Conservation (phyloP, 805 yeast species). For the Spathaspora arborariae region DNA sequence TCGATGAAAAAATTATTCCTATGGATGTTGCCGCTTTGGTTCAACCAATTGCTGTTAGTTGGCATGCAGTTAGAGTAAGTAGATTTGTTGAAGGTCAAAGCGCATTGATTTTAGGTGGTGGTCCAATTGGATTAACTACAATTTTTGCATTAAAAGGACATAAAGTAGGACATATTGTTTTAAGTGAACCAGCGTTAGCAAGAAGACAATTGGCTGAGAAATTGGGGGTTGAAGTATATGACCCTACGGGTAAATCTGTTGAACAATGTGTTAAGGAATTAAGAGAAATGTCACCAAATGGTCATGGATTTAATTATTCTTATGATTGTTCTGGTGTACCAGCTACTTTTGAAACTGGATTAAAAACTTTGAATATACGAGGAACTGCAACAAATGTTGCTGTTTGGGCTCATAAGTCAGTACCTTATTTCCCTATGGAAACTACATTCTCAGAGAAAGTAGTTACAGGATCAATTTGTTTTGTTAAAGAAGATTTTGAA, state of each 20-base stretch:
- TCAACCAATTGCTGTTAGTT: slow-evolving; percentile 57
- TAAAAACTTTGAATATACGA: slow-evolving; percentile 46
- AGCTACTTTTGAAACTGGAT: slow-evolving; percentile 49
- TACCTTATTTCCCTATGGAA: slow-evolving; percentile 52
- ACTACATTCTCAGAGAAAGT: slow-evolving; percentile 52
- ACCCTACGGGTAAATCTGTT: slow-evolving; percentile 41
- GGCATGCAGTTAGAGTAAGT: slow-evolving; percentile 53
- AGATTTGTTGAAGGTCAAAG: slow-evolving; percentile 38
- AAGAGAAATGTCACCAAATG: slow-evolving; percentile 34
- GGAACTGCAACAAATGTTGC: slow-evolving; percentile 65
- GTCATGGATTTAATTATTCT: slow-evolving; percentile 45
- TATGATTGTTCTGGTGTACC: slow-evolving; percentile 56
- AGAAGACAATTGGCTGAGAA: slow-evolving; percentile 54
- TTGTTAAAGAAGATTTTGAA: slow-evolving; percentile 52
- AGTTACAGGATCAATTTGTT: slow-evolving; percentile 60
- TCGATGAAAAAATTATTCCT: slow-evolving; percentile 39
- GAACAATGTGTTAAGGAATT: slow-evolving; percentile 35
- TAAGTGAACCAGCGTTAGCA: slow-evolving; percentile 53
- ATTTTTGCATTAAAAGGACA: slow-evolving; percentile 50
- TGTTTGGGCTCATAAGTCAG: slow-evolving; percentile 54
- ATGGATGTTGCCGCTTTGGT: slow-evolving; percentile 47
- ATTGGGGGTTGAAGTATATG: slow-evolving; percentile 46
- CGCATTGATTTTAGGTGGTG: slow-evolving; percentile 58
- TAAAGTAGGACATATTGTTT: slow-evolving; percentile 38
- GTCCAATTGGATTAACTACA: slow-evolving; percentile 60